These are phyloP conservation scores for Colletotrichum incanum DNA, from an alignment of 2,329 filamentous ascomycete species.

Conservation along the genomic window DNA sequence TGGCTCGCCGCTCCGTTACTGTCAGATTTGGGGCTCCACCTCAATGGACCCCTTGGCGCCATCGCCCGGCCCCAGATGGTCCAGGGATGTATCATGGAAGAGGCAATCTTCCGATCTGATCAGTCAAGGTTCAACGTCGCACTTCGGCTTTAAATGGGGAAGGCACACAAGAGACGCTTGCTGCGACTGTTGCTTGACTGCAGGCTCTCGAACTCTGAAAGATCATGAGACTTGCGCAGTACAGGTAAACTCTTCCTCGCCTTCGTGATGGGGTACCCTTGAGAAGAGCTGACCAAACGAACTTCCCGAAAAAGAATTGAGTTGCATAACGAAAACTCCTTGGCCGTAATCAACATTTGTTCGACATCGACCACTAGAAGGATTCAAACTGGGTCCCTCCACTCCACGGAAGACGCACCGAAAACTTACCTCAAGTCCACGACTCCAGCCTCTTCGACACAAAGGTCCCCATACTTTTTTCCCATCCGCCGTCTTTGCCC, in stretches of 20 bases:
- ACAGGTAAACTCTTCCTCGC: background rate
- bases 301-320: conserved; percentile 5
- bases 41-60: conserved; percentile 29
- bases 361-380: background rate
- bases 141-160: conserved; percentile 24
- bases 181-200: background rate
- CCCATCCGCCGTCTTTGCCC: background rate
- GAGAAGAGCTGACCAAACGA: conserved; percentile 10
- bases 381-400: conserved; percentile 19
- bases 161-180: background rate
- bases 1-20: conserved; percentile 32
- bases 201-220: background rate
- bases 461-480: conserved; percentile 5
- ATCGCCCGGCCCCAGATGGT: conserved; percentile 29
- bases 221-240: conserved; percentile 15
- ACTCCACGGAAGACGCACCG: conserved; percentile 24
- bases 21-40: conserved; percentile 38
- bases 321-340: conserved; percentile 20
- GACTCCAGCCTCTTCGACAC: conserved; percentile 18
- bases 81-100: conserved; percentile 37
- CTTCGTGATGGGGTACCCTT: background rate
- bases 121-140: conserved; percentile 22
- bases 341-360: conserved; percentile 6
- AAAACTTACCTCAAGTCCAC: conserved; percentile 27
- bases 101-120: conserved; percentile 40